Conservation (phyloP, 169 alveolate genomes). For the Eimeria sp. region DNA sequence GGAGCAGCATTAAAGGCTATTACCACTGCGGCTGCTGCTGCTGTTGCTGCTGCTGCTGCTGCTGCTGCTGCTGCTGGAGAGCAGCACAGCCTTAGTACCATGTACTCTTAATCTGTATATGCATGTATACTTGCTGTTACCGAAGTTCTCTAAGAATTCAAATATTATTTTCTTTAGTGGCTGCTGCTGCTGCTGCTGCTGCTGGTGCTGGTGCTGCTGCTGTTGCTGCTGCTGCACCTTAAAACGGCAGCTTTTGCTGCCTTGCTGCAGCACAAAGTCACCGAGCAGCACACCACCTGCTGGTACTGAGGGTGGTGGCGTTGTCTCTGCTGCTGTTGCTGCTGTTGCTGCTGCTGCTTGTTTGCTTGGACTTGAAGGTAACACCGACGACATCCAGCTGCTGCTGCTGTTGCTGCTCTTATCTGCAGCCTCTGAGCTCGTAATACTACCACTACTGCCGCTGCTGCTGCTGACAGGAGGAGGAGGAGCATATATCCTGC, state of each 20-base stretch:
- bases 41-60: slow-evolving; percentile 45
- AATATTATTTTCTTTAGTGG: slow-evolving; percentile 67
- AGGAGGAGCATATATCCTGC: background rate
- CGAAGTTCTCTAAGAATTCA: slow-evolving; percentile 79
- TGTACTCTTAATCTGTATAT: slow-evolving; percentile 82
- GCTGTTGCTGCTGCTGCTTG: slow-evolving; percentile 13
- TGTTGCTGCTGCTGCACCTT: slow-evolving; percentile 57
- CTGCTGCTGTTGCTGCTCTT: background rate
- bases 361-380: background rate
- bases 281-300: slow-evolving; percentile 55
- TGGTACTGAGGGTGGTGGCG: slow-evolving; percentile 16
- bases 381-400: background rate
- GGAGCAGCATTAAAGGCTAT: background rate
- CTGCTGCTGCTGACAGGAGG: background rate
- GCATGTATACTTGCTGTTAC: slow-evolving; percentile 80
- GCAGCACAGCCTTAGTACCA: slow-evolving; percentile 77
- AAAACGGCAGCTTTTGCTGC: slow-evolving; percentile 50
- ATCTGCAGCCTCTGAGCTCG: background rate
- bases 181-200: slow-evolving; percentile 64
- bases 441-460: background rate
- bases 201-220: slow-evolving; percentile 48
- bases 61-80: slow-evolving; percentile 59
- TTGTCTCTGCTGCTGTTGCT: background rate
- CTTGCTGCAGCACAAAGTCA: slow-evolving; percentile 28
- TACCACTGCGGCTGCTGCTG: background rate